Base-by-base conservation (phyloP, 2,329 filamentous ascomycete species). In the Trichoderma hamatum region DNA sequence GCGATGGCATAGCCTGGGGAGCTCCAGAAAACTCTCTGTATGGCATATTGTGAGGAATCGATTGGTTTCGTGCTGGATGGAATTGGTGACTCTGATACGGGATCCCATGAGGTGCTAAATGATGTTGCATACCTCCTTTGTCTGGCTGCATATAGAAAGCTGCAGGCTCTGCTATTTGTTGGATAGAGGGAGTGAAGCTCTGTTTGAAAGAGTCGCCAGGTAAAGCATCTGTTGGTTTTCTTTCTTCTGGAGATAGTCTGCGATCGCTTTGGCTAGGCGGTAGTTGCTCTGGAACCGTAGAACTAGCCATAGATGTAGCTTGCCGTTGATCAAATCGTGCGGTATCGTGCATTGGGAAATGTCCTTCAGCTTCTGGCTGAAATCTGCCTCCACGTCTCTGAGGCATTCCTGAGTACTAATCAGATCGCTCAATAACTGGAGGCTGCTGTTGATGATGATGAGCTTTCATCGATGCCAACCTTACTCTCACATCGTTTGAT, bases 381-480 rank as follows among this genome's bases (percentile, higher is more conserved):
- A 24, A 28, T 39, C 46, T 64, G 28, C 39, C 28, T 13, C 56
- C 60, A n/a, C 24, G 56, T 39, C 36, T 46, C 46, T 55, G 64
- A 68, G 61, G 58, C 55, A 59, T 32, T 54, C 54, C 73, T 71
- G 71, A 26, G 28, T 70, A 56, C 71, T 72, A 72, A 21, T 64
- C 73, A 74, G 71, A 62, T 63, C 70, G 71, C 52, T 70, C 65
- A 39, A 30, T 63, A 21, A n/a, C 32, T 43, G 26, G 30, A 54
- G 63, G 39, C 26, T 39, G 62, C 21, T 59, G 39, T 26, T 19
- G 26, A 51, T 65, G 26, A 21, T 59, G 63, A 21, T 59, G 39
- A 13, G 46, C 51, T 3, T 54, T 7, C 16, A 21, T 5, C 36
- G 67, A 21, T 58, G 16, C 21, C 30, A 60, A 52, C 9, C 10